phyloP scores from a whole-genome alignment of 2,329 filamentous ascomycete species.

The Periconia macrospinosa region DNA sequence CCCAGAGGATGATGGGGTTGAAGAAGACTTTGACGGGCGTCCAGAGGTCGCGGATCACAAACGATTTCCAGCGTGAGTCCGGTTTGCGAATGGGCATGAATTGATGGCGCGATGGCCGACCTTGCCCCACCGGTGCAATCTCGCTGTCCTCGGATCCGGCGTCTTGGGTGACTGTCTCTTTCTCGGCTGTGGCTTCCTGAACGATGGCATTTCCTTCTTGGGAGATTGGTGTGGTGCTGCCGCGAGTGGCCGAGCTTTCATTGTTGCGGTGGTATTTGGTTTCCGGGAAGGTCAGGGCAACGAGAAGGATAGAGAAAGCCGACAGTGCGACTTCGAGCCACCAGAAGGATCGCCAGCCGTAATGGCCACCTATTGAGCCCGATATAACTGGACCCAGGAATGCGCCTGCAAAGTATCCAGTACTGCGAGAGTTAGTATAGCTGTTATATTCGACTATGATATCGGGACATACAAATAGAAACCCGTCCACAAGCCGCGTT shows the following conservation, averaged over 20 bases:
- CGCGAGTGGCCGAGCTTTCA: background rate
- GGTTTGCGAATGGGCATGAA: constrained; percentile 42
- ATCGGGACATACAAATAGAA: constrained; percentile 40
- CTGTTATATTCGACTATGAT: constrained; percentile 15
- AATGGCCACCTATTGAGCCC: constrained; percentile 44
- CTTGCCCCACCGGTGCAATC: constrained; percentile 27
- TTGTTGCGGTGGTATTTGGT: constrained; percentile 44
- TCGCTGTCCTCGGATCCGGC: constrained; percentile 24
- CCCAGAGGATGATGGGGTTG: constrained; percentile 49
- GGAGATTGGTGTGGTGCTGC: background rate
- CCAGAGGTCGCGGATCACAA: constrained; percentile 45
- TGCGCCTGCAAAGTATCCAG: constrained; percentile 46
- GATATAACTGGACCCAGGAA: constrained; percentile 50
- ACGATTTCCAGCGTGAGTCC: constrained; percentile 44
- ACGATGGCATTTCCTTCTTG: too few relatives aligned
- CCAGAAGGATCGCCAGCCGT: constrained; percentile 52
- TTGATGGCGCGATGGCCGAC: constrained; percentile 43
- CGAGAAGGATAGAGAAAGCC: constrained; percentile 43
- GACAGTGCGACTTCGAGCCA: constrained; percentile 48
- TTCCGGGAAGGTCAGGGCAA: constrained; percentile 47
- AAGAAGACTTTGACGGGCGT: constrained; percentile 48
- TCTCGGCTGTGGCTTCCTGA: constrained; percentile 22
- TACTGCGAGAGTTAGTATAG: constrained; percentile 20
- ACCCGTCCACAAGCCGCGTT: constrained; percentile 45
- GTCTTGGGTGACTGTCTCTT: constrained; percentile 10